Evolutionary conservation across 768 basidiomycete genomes (phyloP).

Genomic region (Gloeostereum incarnatum): DNA sequence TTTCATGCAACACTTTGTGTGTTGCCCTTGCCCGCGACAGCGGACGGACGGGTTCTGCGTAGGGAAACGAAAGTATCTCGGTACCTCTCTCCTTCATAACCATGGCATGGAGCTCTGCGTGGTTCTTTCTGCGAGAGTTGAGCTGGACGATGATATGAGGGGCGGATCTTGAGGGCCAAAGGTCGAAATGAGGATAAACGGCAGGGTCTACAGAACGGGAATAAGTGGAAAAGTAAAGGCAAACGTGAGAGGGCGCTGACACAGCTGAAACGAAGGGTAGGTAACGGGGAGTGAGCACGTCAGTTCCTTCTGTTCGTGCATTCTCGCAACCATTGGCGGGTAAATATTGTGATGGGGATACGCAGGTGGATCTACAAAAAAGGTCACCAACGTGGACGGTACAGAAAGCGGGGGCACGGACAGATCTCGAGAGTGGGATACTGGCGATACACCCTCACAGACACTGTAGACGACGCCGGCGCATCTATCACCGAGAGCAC

Average conservation of each 20-base stretch:
- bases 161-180: constrained; percentile 21
- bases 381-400: not conserved
- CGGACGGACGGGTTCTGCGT: not conserved
- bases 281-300: constrained; percentile 3
- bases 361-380: constrained; percentile 3
- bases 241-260: too few species aligned
- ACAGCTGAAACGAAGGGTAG: constrained; percentile 4
- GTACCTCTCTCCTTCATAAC: too few species aligned
- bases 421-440: constrained; percentile 24
- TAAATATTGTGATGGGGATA: too few species aligned
- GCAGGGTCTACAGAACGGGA: constrained; percentile 23
- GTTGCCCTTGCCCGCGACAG: constrained; percentile 10
- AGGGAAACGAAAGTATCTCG: too few species aligned
- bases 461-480: not conserved
- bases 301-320: not conserved
- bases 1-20: constrained; percentile 23
- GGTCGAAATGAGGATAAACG: constrained; percentile 28
- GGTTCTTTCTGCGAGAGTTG: not conserved
- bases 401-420: constrained; percentile 1
- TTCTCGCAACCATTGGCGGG: too few species aligned
- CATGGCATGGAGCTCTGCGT: constrained; percentile 20
- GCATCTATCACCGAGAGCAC: not conserved
- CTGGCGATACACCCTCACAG: constrained; percentile 7
- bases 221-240: not conserved
- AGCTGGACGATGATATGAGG: too few species aligned